phyloP scores from a whole-genome alignment of 2,329 filamentous ascomycete species.

The Onygenales sp. region DNA sequence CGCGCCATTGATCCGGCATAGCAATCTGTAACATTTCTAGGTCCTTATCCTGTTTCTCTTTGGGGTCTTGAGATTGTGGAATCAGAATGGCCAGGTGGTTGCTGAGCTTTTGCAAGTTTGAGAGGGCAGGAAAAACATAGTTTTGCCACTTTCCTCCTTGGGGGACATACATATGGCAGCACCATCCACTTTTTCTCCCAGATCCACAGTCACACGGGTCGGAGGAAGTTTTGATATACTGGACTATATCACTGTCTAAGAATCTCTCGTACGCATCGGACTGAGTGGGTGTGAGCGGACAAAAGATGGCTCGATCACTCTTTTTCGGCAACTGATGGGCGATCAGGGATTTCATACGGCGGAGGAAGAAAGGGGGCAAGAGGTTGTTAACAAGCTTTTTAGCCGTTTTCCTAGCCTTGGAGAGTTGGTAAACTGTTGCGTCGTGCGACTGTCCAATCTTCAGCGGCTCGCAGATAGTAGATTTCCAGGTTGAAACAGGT shows the following conservation, averaged over 20 bases:
- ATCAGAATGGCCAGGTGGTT: constrained; percentile 89
- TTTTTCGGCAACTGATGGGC: constrained; percentile 91
- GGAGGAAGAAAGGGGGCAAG: constrained; percentile 79
- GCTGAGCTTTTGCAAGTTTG: constrained; percentile 73
- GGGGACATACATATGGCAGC: constrained; percentile 55
- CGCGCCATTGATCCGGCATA: constrained; percentile 64
- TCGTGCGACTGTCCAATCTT: constrained; percentile 87
- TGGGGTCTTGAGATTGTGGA: constrained; percentile 53
- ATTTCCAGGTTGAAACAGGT: constrained; percentile 64
- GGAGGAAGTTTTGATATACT: constrained; percentile 57
- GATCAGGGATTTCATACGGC: constrained; percentile 87
- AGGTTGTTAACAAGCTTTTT: constrained; percentile 78
- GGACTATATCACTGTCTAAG: constrained; percentile 61
- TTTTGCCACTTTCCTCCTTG: constrained; percentile 61
- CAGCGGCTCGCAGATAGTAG: constrained; percentile 67
- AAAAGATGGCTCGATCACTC: constrained; percentile 89
- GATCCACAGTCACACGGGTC: constrained; percentile 63
- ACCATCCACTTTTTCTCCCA: constrained; percentile 67
- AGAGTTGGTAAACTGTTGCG: constrained; percentile 73
- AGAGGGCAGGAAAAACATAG: constrained; percentile 76
- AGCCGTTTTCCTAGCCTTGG: constrained; percentile 69
- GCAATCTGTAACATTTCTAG: constrained; percentile 64
- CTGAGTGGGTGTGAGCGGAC: constrained; percentile 75
- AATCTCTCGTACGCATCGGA: constrained; percentile 74
- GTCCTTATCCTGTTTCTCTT: constrained; percentile 69